Evolutionary conservation across 1,284 basidiomycete species (phyloP), one percentile per base, ranked within the genome.

Genomic region (Apiotrichum veenhuisii): DNA sequence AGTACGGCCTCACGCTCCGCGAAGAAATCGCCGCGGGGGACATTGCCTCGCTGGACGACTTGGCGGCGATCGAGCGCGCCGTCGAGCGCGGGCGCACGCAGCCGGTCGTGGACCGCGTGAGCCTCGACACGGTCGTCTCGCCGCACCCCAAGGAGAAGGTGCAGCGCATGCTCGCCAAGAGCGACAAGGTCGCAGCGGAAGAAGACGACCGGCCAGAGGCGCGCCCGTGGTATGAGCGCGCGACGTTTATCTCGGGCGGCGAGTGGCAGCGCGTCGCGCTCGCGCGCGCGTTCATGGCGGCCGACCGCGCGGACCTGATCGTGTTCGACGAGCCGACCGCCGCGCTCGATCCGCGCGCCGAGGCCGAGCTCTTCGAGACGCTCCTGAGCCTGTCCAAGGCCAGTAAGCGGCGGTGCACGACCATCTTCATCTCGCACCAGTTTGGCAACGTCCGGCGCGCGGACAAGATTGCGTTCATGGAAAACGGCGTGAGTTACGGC

Each of bases 261-360:
- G 74, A 91, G 86, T 91, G 89, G 89, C 89, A 91, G 77, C 81
- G 87, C 65, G 82, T 91, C 61, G 88, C 89, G 14, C 82, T 91
- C 46, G 85, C 89, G 49, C 82, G 89, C 51, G 87, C 88, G 20
- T 91, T 91, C 68, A 88, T 90, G 86, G 80, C 88, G 59, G 26
- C 51, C 8, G 51, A 50, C 7, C 27, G 17, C 18, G 57, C 56
- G 5, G 60, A 62, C 27, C 78, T 92, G 15, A 78, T 91, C 38
- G 77, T 91, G 43, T 87, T 91, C 68, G 60, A 62, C 48, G 60
- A 62, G 57, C 60, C 57, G 1, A 44, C 51, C 18, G 90, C 86
- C 79, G 87, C 62, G 84, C 87, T 33, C 82, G 85, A 64, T 83
- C 87, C 62, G 83, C 88, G 23, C 85, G 90, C 73, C 76, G 89